Conservation (phyloP, 176 grass and related monocot genomes). For the Aegilops speltoides region DNA sequence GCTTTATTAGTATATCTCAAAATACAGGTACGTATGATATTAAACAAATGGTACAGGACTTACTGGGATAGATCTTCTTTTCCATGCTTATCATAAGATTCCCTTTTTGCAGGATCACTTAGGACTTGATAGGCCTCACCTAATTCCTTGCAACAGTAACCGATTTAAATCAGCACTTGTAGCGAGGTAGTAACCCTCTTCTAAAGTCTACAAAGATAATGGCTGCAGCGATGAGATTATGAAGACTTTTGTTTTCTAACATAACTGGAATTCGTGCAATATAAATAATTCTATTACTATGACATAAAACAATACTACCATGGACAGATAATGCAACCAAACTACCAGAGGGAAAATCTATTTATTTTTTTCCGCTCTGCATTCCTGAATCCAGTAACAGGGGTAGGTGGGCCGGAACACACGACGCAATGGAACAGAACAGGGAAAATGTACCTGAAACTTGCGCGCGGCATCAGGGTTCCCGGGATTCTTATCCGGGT, state of each 20-base stretch:
- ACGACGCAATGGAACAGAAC: background rate
- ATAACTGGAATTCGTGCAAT: background rate
- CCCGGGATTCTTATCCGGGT: slow-evolving; percentile 79
- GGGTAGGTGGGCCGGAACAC: background rate
- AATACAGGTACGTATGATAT: background rate
- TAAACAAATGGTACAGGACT: slow-evolving; percentile 36
- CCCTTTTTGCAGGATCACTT: slow-evolving; percentile 76
- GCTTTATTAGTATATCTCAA: background rate
- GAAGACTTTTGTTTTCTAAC: background rate
- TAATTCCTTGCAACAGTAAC: slow-evolving; percentile 55
- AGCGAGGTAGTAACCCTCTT: background rate
- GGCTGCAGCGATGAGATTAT: background rate
- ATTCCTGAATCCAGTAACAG: background rate
- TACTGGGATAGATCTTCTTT: slow-evolving; percentile 81
- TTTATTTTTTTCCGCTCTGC: background rate
- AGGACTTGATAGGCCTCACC: slow-evolving; percentile 96
- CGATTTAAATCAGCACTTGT: background rate
- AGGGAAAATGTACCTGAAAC: slow-evolving; percentile 51
- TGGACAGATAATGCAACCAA: background rate
- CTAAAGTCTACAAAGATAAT: background rate
- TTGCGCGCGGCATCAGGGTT: slow-evolving; percentile 70
- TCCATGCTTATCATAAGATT: slow-evolving; percentile 80
- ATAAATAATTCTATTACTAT: background rate
- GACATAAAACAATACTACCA: background rate
- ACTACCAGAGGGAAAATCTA: background rate